These are phyloP conservation scores for Suhomyces kilbournensis DNA, from an alignment of 805 yeast genomes.

Conservation along the genomic window DNA sequence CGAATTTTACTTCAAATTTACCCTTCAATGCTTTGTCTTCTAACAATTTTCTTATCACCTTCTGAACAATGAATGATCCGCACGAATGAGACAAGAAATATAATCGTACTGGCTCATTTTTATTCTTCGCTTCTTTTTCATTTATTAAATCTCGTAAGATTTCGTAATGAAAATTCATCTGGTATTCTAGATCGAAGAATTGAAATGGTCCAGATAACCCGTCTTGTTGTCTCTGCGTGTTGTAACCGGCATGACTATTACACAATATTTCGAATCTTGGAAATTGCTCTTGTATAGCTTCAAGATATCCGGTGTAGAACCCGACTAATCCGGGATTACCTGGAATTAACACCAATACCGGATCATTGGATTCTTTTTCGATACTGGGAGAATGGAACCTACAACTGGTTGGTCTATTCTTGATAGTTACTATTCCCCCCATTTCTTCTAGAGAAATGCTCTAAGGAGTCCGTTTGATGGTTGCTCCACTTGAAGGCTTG, in stretches of 20 bases:
- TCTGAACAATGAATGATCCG: slow-evolving; percentile 63
- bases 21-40: slow-evolving; percentile 21
- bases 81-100: slow-evolving; percentile 66
- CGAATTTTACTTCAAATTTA: slow-evolving; percentile 34
- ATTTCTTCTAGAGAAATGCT: neutral
- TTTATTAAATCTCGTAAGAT: slow-evolving; percentile 40
- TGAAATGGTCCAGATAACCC: slow-evolving; percentile 12
- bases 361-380: slow-evolving; percentile 1
- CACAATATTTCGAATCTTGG: slow-evolving; percentile 54
- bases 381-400: slow-evolving; percentile 11
- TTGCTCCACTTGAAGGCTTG: neutral
- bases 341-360: slow-evolving; percentile 58
- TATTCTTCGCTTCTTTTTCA: slow-evolving; percentile 6
- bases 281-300: slow-evolving; percentile 34
- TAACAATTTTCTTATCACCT: slow-evolving; percentile 37
- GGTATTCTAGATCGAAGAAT: slow-evolving; percentile 48
- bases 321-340: slow-evolving; percentile 77
- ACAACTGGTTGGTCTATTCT: slow-evolving; percentile 16
- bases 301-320: slow-evolving; percentile 57
- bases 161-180: slow-evolving; percentile 54
- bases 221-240: slow-evolving; percentile 4
- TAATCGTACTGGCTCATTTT: slow-evolving; percentile 29
- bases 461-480: neutral
- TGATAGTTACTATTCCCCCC: neutral
- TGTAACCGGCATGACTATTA: slow-evolving; percentile 64